phyloP scores from a whole-genome alignment of 805 yeast species.

The Kodamaea nitidulidarum region DNA sequence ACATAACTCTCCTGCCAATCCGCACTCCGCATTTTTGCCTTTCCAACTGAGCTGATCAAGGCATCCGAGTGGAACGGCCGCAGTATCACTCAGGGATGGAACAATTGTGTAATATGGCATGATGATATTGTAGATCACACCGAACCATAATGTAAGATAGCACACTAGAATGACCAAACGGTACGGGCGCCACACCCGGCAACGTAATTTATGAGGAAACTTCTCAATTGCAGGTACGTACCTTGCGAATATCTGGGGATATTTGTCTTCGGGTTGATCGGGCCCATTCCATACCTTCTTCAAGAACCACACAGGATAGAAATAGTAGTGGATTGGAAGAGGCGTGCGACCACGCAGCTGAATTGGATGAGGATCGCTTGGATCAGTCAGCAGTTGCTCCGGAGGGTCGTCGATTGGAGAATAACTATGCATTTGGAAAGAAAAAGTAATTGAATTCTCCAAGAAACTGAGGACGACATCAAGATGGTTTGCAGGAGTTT shows the following conservation, averaged over 20 bases:
- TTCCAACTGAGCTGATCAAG: slow-evolving; percentile 51
- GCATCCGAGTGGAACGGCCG: slow-evolving; percentile 48
- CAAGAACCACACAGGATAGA: background rate
- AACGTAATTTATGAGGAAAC: slow-evolving; percentile 38
- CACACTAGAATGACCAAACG: slow-evolving; percentile 27
- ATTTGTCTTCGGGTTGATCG: slow-evolving; percentile 11
- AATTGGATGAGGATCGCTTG: too few species aligned
- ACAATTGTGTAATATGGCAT: slow-evolving; percentile 44
- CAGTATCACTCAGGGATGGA: slow-evolving; percentile 27
- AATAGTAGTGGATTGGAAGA: background rate
- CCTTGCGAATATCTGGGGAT: slow-evolving; percentile 10
- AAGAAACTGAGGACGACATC: too few species aligned
- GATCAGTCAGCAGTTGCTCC: too few species aligned
- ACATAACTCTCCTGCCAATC: slow-evolving; percentile 64
- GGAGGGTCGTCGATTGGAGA: too few species aligned
- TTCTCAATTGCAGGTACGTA: slow-evolving; percentile 33
- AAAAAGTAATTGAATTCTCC: too few species aligned
- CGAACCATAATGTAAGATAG: slow-evolving; percentile 48
- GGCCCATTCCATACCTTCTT: slow-evolving; percentile 56
- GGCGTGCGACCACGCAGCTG: too few species aligned
- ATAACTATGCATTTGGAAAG: too few species aligned
- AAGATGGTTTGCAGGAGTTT: too few species aligned
- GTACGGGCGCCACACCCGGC: slow-evolving; percentile 21
- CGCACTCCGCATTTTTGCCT: slow-evolving; percentile 76
- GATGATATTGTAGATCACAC: slow-evolving; percentile 33